These are phyloP conservation scores for Sporothrix euskadiensis DNA, from an alignment of 2,329 filamentous ascomycete genomes.

Conservation along the genomic window DNA sequence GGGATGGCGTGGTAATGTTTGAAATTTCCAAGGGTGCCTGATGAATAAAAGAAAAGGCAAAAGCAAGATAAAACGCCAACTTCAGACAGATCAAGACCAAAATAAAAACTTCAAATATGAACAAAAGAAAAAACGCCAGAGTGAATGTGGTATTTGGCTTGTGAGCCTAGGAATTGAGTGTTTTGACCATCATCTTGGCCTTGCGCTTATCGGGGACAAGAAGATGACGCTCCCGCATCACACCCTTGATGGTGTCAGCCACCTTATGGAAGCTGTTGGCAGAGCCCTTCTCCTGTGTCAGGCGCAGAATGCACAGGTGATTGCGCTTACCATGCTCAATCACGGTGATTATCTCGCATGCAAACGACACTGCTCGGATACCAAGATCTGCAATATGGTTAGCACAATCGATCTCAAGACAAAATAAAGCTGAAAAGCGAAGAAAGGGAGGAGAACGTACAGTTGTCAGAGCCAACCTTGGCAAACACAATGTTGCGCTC, in stretches of 20 bases:
- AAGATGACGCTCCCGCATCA: slow-evolving; percentile 65
- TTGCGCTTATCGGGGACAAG: slow-evolving; percentile 68
- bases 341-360: slow-evolving; percentile 82
- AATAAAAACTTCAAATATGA: not conserved
- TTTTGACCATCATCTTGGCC: slow-evolving; percentile 72
- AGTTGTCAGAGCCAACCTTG: slow-evolving; percentile 72
- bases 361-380: slow-evolving; percentile 85
- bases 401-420: not conserved
- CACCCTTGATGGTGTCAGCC: slow-evolving; percentile 70
- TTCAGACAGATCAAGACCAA: not conserved
- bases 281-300: slow-evolving; percentile 89
- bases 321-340: slow-evolving; percentile 79
- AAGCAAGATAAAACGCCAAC: not conserved
- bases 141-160: not conserved
- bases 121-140: not conserved
- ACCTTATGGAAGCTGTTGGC: slow-evolving; percentile 86
- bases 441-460: slow-evolving; percentile 55
- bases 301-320: slow-evolving; percentile 76
- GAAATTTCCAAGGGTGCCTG: not conserved
- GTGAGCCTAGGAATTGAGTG: slow-evolving; percentile 53
- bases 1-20: not conserved
- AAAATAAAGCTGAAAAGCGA: not conserved
- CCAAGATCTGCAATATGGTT: slow-evolving; percentile 57
- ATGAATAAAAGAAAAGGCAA: not conserved
- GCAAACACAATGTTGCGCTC: slow-evolving; percentile 77